Evolutionary conservation across 2,329 filamentous ascomycete genomes (phyloP).

Genomic region (Didymella glomerata): DNA sequence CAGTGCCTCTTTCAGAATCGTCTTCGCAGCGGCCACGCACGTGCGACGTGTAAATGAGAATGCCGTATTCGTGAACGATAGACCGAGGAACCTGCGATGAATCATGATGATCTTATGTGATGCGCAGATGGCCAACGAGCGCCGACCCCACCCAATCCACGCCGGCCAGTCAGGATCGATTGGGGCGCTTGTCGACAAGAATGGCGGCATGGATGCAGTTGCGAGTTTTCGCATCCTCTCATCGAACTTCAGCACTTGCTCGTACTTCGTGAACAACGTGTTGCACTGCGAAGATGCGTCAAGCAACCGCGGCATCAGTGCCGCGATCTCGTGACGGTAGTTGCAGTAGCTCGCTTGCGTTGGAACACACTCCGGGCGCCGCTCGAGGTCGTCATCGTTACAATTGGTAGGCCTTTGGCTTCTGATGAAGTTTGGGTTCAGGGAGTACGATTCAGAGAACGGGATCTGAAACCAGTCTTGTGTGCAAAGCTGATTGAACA

Average conservation of each 20-base stretch:
- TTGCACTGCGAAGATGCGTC: slow-evolving; percentile 48
- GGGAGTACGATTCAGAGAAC: slow-evolving; percentile 52
- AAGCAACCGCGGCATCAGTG: slow-evolving; percentile 50
- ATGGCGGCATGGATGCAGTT: slow-evolving; percentile 45
- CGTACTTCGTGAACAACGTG: slow-evolving; percentile 53
- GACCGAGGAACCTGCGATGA: slow-evolving; percentile 51
- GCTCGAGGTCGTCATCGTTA: slow-evolving; percentile 41
- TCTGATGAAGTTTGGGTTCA: slow-evolving; percentile 43
- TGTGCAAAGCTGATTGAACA: slow-evolving; percentile 51
- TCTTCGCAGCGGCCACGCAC: slow-evolving; percentile 53
- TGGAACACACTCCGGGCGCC: slow-evolving; percentile 27
- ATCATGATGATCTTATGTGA: slow-evolving; percentile 56
- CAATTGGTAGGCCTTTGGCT: slow-evolving; percentile 46
- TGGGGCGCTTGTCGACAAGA: slow-evolving; percentile 42
- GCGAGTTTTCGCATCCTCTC: slow-evolving; percentile 49
- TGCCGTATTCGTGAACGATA: slow-evolving; percentile 50
- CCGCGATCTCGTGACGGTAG: slow-evolving; percentile 50
- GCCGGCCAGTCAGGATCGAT: slow-evolving; percentile 46
- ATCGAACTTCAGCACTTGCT: slow-evolving; percentile 52
- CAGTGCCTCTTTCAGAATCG: slow-evolving; percentile 51
- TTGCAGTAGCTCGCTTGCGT: slow-evolving; percentile 49
- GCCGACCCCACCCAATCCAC: slow-evolving; percentile 51
- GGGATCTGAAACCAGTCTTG: slow-evolving; percentile 56
- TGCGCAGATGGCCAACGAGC: slow-evolving; percentile 50
- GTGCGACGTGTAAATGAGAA: slow-evolving; percentile 52